phyloP scores from a whole-genome alignment of 2,329 filamentous ascomycete genomes.

The Claviceps africana region DNA sequence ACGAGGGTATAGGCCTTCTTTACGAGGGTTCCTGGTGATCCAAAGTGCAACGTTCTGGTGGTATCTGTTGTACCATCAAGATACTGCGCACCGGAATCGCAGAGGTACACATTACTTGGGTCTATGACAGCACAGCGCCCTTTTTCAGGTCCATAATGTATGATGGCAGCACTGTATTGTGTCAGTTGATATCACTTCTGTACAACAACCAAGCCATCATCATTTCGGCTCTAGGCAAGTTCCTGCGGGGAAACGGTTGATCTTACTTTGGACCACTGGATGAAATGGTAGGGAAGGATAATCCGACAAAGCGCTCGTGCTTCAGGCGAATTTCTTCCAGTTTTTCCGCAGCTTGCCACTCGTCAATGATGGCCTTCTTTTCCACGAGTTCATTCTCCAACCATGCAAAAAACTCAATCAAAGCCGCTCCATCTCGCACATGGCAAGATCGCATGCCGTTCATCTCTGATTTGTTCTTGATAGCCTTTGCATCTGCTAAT shows the following conservation, averaged over 20 bases:
- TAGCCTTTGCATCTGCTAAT: slow-evolving; percentile 77
- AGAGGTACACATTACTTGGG: slow-evolving; percentile 76
- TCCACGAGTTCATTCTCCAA: slow-evolving; percentile 73
- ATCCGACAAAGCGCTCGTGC: slow-evolving; percentile 64
- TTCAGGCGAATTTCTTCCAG: slow-evolving; percentile 60
- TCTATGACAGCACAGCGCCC: slow-evolving; percentile 75
- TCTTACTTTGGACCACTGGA: slow-evolving; percentile 66
- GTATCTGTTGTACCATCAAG: slow-evolving; percentile 92
- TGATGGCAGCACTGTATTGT: slow-evolving; percentile 64
- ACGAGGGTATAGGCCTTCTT: slow-evolving; percentile 86
- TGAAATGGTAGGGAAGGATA: slow-evolving; percentile 93
- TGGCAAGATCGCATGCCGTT: slow-evolving; percentile 91
- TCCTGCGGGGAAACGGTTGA: no score
- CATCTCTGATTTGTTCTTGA: slow-evolving; percentile 84
- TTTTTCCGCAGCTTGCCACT: slow-evolving; percentile 85
- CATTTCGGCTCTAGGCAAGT: not conserved
- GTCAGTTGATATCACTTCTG: not conserved
- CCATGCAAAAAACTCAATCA: slow-evolving; percentile 93
- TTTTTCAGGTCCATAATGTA: slow-evolving; percentile 84
- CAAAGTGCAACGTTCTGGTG: slow-evolving; percentile 86
- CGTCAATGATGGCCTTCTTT: slow-evolving; percentile 63
- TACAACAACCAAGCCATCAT: not conserved
- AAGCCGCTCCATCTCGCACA: slow-evolving; percentile 78
- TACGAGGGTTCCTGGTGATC: slow-evolving; percentile 68
- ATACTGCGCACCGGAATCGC: slow-evolving; percentile 95